Conservation (phyloP, 108 stramenopile species). For the Cyclotella kingstonii region DNA sequence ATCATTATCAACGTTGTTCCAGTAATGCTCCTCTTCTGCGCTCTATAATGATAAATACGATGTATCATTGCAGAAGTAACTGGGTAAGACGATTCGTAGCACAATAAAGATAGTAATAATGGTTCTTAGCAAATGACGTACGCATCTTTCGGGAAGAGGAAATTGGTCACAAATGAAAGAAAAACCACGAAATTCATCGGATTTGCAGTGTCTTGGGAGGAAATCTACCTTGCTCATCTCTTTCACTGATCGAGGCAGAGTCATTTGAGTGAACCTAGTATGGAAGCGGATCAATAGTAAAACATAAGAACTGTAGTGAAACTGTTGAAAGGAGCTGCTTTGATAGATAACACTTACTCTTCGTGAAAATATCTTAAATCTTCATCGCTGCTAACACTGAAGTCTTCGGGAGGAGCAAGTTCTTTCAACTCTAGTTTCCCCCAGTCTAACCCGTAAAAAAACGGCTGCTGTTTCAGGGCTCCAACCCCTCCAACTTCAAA, state of each 20-base stretch:
- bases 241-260: constrained; percentile 76
- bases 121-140: not conserved
- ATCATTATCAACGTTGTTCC: constrained; percentile 75
- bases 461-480: constrained; percentile 84
- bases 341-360: constrained; percentile 46
- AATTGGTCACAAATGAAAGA: constrained; percentile 85
- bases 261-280: constrained; percentile 67
- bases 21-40: constrained; percentile 71
- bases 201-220: constrained; percentile 55
- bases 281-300: not conserved
- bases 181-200: constrained; percentile 81
- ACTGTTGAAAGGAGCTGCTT: not conserved
- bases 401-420: constrained; percentile 69
- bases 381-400: constrained; percentile 68
- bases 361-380: constrained; percentile 87
- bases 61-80: not conserved
- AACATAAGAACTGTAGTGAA: not conserved
- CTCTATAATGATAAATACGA: not conserved
- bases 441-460: constrained; percentile 93
- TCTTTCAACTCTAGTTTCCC: constrained; percentile 74
- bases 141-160: constrained; percentile 62
- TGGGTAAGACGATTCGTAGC: no score
- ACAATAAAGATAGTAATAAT: not conserved
- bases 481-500: constrained; percentile 96
- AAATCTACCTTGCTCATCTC: constrained; percentile 63